Evolutionary conservation across 2,329 filamentous ascomycete genomes (phyloP).

Genomic region (Calycina herbarum): DNA sequence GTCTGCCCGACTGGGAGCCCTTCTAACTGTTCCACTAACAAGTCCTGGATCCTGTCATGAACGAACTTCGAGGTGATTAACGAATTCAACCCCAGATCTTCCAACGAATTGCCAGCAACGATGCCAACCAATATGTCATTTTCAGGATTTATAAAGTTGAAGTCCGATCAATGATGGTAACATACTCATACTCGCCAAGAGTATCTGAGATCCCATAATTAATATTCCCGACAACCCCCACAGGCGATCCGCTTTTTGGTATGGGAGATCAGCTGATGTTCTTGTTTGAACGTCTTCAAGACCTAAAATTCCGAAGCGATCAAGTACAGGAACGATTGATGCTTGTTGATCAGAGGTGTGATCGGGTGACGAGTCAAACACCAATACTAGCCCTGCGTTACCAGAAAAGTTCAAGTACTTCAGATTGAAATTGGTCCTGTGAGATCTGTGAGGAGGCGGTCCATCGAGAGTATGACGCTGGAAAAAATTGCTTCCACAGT

Average conservation of each 20-base stretch:
- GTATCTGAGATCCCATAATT: constrained; percentile 98
- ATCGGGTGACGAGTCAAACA: constrained; percentile 41
- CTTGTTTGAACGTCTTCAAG: constrained; percentile 68
- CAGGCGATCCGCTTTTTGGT: constrained; percentile 63
- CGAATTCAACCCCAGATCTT: no score
- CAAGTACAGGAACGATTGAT: constrained; percentile 42
- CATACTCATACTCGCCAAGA: constrained; percentile 85
- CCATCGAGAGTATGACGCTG: constrained; percentile 99
- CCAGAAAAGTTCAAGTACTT: constrained; percentile 95
- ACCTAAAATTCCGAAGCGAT: constrained; percentile 83
- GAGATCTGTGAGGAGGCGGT: constrained; percentile 99
- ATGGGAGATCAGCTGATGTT: no score
- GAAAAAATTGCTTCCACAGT: constrained; percentile 90
- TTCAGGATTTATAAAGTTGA: constrained; percentile 77
- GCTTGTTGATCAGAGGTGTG: no score
- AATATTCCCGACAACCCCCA: constrained; percentile 85
- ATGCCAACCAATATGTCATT: constrained; percentile 92
- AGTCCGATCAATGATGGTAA: constrained; percentile 94
- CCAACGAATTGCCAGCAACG: constrained; percentile 57
- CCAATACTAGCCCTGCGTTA: constrained; percentile 96
- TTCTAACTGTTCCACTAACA: constrained; percentile 81
- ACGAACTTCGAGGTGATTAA: constrained; percentile 74
- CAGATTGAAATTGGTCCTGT: constrained; percentile 74
- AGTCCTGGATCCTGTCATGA: constrained; percentile 89
- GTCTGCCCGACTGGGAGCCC: constrained; percentile 66